Conservation (phyloP, 73 alveolate genomes). For the Halteria grandinella region DNA sequence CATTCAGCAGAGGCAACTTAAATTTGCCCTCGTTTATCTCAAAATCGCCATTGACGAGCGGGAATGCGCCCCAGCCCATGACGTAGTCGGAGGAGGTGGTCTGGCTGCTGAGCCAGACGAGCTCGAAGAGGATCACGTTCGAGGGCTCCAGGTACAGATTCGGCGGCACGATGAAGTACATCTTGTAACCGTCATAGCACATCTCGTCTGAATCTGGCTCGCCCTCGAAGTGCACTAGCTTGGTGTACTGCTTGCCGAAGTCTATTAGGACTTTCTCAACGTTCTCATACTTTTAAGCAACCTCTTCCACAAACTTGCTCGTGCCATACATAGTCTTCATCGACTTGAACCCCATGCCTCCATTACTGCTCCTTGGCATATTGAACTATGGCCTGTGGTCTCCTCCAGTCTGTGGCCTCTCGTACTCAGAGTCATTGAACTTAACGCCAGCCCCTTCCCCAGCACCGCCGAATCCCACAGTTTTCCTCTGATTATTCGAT, state of each 20-base stretch:
- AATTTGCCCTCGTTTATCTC: conserved; percentile 69
- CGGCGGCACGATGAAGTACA: conserved; percentile 68
- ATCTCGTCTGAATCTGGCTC: conserved; percentile 45
- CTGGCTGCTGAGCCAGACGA: conserved; percentile 29
- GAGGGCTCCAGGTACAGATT: conserved; percentile 60
- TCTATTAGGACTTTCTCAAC: conserved; percentile 37
- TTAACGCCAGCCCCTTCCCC: no score
- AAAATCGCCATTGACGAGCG: conserved; percentile 70
- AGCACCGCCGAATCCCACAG: no score
- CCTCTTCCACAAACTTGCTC: no score
- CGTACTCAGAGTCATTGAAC: no score
- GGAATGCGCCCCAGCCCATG: conserved; percentile 80
- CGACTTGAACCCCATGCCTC: no score
- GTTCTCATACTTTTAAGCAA: conserved; percentile 17
- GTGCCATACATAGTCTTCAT: no score
- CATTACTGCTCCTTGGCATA: no score
- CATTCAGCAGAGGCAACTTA: conserved; percentile 69
- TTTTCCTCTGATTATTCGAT: no score
- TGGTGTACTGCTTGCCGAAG: conserved; percentile 40
- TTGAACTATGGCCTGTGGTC: background rate
- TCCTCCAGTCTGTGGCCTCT: background rate
- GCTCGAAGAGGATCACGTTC: conserved; percentile 65
- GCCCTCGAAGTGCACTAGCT: conserved; percentile 58
- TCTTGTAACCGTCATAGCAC: conserved; percentile 45
- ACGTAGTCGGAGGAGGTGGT: conserved; percentile 61